Evolutionary conservation across 148 eudicot genomes (phyloP).

Genomic region (Vaccinium vitisidaea): DNA sequence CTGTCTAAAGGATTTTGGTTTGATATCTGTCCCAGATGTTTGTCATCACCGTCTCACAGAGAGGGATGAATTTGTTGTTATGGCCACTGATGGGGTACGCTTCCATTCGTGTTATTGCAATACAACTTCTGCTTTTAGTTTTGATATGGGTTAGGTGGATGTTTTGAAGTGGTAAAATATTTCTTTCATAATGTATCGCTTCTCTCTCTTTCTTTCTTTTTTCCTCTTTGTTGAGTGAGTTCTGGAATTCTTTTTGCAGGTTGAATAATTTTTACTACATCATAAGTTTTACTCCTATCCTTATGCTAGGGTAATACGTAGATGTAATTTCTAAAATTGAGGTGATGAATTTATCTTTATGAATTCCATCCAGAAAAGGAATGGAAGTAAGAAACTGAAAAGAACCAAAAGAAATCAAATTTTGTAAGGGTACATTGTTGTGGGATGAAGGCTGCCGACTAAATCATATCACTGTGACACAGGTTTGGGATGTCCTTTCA

Average conservation of each 20-base stretch:
- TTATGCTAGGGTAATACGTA: neutral
- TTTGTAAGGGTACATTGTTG: neutral
- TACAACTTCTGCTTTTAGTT: neutral
- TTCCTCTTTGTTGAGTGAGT: neutral
- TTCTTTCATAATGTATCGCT: neutral
- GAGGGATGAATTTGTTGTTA: slow-evolving; percentile 61
- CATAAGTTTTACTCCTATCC: neutral
- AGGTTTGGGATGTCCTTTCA: slow-evolving; percentile 79
- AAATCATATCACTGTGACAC: slow-evolving; percentile 13
- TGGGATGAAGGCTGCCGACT: neutral
- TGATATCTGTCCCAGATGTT: slow-evolving; percentile 76
- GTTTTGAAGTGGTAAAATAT: neutral
- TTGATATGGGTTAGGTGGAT: neutral
- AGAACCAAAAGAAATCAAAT: neutral
- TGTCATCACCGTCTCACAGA: slow-evolving; percentile 54
- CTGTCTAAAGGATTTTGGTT: slow-evolving; percentile 74
- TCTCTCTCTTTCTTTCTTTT: neutral
- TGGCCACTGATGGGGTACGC: slow-evolving; percentile 91
- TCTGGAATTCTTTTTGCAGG: neutral
- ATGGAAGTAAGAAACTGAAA: neutral
- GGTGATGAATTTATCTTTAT: neutral
- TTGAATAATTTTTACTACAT: neutral
- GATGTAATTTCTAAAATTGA: neutral
- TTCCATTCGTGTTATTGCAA: slow-evolving; percentile 10
- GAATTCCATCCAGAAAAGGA: no score